phyloP scores from a whole-genome alignment of 2,329 filamentous ascomycete species.

The Parastagonospora avenae region DNA sequence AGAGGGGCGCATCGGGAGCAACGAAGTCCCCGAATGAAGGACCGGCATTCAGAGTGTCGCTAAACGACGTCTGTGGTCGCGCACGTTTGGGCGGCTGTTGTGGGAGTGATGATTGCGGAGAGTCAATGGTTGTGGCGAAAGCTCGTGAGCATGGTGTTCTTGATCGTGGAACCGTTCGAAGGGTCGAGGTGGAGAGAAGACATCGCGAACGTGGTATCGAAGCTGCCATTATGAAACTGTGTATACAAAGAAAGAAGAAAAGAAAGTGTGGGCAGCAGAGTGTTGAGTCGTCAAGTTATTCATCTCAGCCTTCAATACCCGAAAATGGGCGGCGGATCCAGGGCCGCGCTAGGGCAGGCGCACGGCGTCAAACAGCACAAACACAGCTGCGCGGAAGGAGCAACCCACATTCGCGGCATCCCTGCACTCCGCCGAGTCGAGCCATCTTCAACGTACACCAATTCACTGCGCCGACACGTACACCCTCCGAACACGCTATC shows the following conservation, averaged over 20 bases:
- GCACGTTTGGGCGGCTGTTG: constrained; percentile 34
- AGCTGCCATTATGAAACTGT: constrained; percentile 32
- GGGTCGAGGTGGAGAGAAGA: constrained; percentile 28
- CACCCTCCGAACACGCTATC: constrained; percentile 8
- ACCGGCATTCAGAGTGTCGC: constrained; percentile 67
- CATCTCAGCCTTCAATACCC: constrained; percentile 18
- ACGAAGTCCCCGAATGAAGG: constrained; percentile 70
- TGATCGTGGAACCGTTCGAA: constrained; percentile 22
- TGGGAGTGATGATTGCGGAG: constrained; percentile 22
- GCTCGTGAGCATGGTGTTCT: constrained; percentile 23
- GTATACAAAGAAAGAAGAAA: background rate
- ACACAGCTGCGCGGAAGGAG: constrained; percentile 12
- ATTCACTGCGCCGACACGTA: constrained; percentile 28
- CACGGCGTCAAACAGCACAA: constrained; percentile 12
- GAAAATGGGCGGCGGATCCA: constrained; percentile 26
- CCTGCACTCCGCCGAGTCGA: constrained; percentile 36
- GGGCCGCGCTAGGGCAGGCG: constrained; percentile 1
- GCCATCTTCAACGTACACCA: constrained; percentile 44
- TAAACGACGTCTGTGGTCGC: constrained; percentile 60
- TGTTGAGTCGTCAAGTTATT: constrained; percentile 1
- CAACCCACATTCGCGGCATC: constrained; percentile 40
- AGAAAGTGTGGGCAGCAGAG: constrained; percentile 2
- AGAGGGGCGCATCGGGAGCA: constrained; percentile 50
- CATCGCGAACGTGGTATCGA: constrained; percentile 42
- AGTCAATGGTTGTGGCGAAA: constrained; percentile 43